These are phyloP conservation scores for Aechmea fasciata DNA, from an alignment of 176 grass and related monocot species.

Conservation along the genomic window DNA sequence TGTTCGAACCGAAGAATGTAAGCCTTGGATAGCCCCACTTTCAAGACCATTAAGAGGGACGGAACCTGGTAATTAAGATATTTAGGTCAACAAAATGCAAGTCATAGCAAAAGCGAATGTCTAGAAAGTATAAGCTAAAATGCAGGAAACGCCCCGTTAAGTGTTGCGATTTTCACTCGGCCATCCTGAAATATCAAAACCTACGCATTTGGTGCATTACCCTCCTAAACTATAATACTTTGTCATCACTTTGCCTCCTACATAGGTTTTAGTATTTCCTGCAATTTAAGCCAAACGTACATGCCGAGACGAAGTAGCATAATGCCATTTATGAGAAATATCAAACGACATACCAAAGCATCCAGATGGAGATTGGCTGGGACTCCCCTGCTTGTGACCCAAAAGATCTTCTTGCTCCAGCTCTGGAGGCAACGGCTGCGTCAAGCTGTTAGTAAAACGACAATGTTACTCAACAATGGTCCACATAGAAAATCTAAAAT, in stretches of 20 bases:
- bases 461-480: neutral
- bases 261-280: too few species aligned
- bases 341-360: constrained; percentile 18
- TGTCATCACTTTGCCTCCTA: too few species aligned
- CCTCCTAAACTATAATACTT: too few species aligned
- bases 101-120: neutral
- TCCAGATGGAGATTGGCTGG: constrained; percentile 12
- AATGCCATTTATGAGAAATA: neutral
- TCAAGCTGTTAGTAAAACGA: constrained; percentile 9
- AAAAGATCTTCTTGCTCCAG: constrained; percentile 17
- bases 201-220: too few species aligned
- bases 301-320: neutral
- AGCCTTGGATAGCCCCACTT: constrained; percentile 47
- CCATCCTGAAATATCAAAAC: too few species aligned
- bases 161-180: neutral
- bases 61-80: constrained; percentile 4
- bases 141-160: neutral
- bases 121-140: neutral
- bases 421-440: constrained; percentile 16
- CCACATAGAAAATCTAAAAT: neutral
- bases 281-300: too few species aligned
- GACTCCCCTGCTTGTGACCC: constrained; percentile 4
- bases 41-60: constrained; percentile 34
- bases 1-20: constrained; percentile 41
- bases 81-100: neutral